Evolutionary conservation across 495 filamentous ascomycete genomes (phyloP).

Genomic region (Astrothelium subdiscretum): DNA sequence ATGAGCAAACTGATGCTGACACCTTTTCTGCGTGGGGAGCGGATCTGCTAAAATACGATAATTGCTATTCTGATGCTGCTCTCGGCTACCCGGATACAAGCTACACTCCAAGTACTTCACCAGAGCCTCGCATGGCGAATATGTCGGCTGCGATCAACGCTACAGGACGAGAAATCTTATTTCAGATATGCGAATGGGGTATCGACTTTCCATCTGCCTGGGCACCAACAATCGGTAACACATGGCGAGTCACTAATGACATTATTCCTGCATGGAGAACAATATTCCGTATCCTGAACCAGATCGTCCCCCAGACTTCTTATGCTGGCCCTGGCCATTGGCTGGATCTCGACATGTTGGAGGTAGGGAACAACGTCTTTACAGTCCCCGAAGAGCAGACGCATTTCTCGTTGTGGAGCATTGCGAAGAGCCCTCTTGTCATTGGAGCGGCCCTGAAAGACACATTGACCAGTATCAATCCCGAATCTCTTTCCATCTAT

Average conservation of each 20-base stretch:
- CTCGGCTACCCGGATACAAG: constrained; percentile 29
- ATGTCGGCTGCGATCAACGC: constrained; percentile 25
- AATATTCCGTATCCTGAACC: constrained; percentile 39
- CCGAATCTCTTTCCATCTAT: constrained; percentile 1
- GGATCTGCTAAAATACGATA: constrained; percentile 27
- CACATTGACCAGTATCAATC: not conserved
- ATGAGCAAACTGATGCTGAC: constrained; percentile 22
- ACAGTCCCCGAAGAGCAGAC: constrained; percentile 6
- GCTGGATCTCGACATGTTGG: constrained; percentile 7
- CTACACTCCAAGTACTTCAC: constrained; percentile 29
- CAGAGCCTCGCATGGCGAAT: constrained; percentile 22
- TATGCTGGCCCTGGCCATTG: constrained; percentile 6
- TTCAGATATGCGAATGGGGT: constrained; percentile 44
- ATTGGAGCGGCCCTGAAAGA: constrained; percentile 6
- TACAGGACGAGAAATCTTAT: constrained; percentile 30
- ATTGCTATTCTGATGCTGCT: constrained; percentile 26
- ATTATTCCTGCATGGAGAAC: constrained; percentile 41
- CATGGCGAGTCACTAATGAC: constrained; percentile 45
- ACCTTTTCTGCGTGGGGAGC: constrained; percentile 22
- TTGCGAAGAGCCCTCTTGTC: constrained; percentile 5
- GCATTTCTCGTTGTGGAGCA: constrained; percentile 11
- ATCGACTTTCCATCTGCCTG: constrained; percentile 38
- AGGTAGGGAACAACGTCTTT: constrained; percentile 4
- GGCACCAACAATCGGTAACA: constrained; percentile 37
- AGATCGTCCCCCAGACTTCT: constrained; percentile 29